These are phyloP conservation scores for Aspergillus incahuasiensis DNA, from an alignment of 495 filamentous ascomycete genomes.

Conservation along the genomic window DNA sequence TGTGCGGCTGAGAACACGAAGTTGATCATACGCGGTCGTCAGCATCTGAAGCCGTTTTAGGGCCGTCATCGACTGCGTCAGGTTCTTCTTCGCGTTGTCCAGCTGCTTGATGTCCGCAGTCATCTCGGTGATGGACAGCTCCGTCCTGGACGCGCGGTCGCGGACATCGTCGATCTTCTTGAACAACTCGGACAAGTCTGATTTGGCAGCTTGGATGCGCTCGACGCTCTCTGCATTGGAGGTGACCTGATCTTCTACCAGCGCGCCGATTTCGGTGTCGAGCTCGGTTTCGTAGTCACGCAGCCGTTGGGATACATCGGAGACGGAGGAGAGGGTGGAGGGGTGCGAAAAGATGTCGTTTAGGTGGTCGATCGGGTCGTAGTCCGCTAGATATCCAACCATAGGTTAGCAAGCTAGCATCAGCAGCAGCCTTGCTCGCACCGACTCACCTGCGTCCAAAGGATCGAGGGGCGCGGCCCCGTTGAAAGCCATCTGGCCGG, in stretches of 20 bases:
- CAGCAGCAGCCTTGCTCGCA: background rate
- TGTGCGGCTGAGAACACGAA: constrained; percentile 74
- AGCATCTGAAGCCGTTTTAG: constrained; percentile 97
- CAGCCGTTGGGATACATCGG: constrained; percentile 65
- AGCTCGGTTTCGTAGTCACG: constrained; percentile 78
- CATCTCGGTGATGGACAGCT: constrained; percentile 96
- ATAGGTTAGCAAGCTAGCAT: constrained; percentile 18
- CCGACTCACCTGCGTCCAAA: constrained; percentile 40
- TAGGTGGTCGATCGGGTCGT: constrained; percentile 89
- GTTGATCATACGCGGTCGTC: constrained; percentile 95
- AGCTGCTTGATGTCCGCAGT: constrained; percentile 98
- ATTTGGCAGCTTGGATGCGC: constrained; percentile 84
- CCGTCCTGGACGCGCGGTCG: constrained; percentile 82
- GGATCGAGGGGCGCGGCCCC: constrained; percentile 33
- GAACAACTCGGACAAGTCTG: constrained; percentile 84
- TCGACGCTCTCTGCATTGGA: constrained; percentile 83
- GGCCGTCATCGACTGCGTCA: constrained; percentile 96
- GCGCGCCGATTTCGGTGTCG: constrained; percentile 68
- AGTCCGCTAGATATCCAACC: constrained; percentile 60
- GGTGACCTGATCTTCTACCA: constrained; percentile 76
- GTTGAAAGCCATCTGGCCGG: constrained; percentile 39
- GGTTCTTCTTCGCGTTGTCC: constrained; percentile 92
- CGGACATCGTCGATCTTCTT: constrained; percentile 94
- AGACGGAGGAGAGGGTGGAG: constrained; percentile 75
- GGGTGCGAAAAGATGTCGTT: constrained; percentile 93